Base-by-base conservation (phyloP, 2,329 filamentous ascomycete genomes). In the Diaporthe sp. region DNA sequence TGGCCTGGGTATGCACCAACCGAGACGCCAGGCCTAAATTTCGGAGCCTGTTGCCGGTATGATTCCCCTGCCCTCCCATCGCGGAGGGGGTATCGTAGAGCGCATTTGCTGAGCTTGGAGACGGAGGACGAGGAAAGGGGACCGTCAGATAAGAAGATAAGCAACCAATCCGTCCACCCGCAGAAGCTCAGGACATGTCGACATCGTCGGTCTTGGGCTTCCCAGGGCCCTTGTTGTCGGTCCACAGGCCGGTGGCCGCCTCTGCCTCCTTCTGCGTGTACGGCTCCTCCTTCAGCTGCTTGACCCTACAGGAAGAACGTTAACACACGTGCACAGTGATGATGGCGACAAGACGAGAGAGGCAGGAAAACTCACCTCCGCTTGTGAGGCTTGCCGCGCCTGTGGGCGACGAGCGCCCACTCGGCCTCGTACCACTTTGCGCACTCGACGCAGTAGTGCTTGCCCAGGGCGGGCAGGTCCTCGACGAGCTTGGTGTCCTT, bases 341-440 rank as follows among this genome's bases (percentile, higher is more conserved):
- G 12, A 3, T 1, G 9, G 13, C 12, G 39, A 55, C 46, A 62
- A 65, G 31, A 13, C 34, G 57, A 13, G 37, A 39, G 37, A 39
- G 10, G 37, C 37, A 49, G 25, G 5, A 42, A 37, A 68, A 81
- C 84, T 78, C 82, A 95, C 94, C 94, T 94, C 87, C 95, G 92
- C 90, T 96, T 98, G 86, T 99, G 97, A 78, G 94, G 95, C 86
- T 98, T 99, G 80, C 95, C 95, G 84, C 94, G 95, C 75, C 89
- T 88, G 85, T 99, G 97, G 39, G 91, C 88, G 49, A 89, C 88
- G 75, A 98, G 87, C 80, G 94, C 97, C 80, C 90, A 84, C 79
- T 97, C 94, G 68, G 92, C 94, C 84, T 98, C 96, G 84, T 97
- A 98, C 93, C 95, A 98, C 87, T 98, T 98, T 78, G 97, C 94